These are phyloP conservation scores for Angomonas deanei DNA, from an alignment of 208 protist species.

Conservation along the genomic window DNA sequence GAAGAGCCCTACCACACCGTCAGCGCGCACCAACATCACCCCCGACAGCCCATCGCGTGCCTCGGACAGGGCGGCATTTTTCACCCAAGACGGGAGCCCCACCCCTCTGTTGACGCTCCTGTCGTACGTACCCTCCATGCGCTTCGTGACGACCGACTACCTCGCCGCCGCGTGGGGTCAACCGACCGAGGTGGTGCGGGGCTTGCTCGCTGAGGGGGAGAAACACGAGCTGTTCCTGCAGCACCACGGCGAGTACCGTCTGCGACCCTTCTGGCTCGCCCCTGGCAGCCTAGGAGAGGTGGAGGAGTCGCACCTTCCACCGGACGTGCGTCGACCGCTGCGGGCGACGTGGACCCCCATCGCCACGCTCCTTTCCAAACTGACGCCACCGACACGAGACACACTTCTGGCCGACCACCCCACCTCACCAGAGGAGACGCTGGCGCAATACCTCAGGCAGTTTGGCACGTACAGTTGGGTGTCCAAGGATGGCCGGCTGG, in stretches of 20 bases:
- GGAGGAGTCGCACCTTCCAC: constrained; percentile 13
- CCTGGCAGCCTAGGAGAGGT: constrained; percentile 47
- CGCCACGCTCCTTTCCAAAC: constrained; percentile 24
- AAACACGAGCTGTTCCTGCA: neutral
- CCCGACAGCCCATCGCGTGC: too few species aligned
- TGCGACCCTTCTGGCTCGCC: constrained; percentile 71
- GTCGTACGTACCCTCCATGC: neutral
- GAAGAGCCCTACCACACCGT: too few species aligned
- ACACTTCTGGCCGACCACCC: constrained; percentile 4
- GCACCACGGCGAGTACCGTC: constrained; percentile 18
- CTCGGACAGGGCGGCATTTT: too few species aligned
- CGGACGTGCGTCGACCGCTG: constrained; percentile 24
- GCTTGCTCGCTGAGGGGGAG: neutral
- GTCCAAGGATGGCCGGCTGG: constrained; percentile 15
- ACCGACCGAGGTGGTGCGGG: neutral
- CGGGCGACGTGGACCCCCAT: constrained; percentile 58
- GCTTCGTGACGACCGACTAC: neutral
- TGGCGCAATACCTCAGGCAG: constrained; percentile 24
- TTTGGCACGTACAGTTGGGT: constrained; percentile 56
- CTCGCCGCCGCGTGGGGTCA: neutral
- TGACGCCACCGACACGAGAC: constrained; percentile 11
- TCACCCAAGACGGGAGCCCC: neutral
- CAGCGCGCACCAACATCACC: too few species aligned
- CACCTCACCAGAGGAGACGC: constrained; percentile 1
- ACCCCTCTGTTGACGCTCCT: neutral